Base-by-base conservation (phyloP, 2,329 filamentous ascomycete genomes). In the Hansfordia pulvinata region DNA sequence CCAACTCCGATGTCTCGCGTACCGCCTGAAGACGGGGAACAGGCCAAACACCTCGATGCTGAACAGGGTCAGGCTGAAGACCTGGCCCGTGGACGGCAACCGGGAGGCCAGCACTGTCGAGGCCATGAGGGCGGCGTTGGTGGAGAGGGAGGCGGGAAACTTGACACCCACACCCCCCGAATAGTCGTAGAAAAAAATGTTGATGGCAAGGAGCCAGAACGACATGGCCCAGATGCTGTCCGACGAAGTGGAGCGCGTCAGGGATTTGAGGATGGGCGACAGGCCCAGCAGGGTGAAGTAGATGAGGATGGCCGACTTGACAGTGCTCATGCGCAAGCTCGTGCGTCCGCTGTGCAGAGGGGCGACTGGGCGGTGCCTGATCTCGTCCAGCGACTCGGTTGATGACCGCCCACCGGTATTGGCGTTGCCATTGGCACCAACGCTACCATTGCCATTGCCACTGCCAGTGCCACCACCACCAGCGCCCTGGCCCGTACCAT, bases 141-240 rank as follows among this genome's bases (percentile, higher is more conserved):
- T 98, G 8, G 84, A 93, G 5, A 96, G 64, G 4, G 64, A 77
- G 8, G 76, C 76, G 1, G 76, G 76, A 39, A 82, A 77, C 39
- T 75, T 78, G 20, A 56, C 53, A 6, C 60, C 61, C 50, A 71
- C 54, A 18, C 70, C 68, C 20, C 81, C 79, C 8, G 83, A 82
- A 52, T 98, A 98, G 61, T 98, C 90, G 46, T 94, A 96, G 50
- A 92, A 94, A 54, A 93, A 92, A 34, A 96, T 84, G 51, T 98
- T 98, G 54, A 94, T 88, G 42, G 81, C 71, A 35, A 98, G 71
- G 23, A 98, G 66, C 75, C 85, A 90, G 44, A 83, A 86, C 26
- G 83, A 90, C 61, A 98, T 80, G 31, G 90, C 84, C 90, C 90
- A 98, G 48, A 98, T 98, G 22, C 80, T 90, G 62, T 98, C 90